Conservation (phyloP, 192 early-diverging fungal species). For the Backusella liffmaniae region DNA sequence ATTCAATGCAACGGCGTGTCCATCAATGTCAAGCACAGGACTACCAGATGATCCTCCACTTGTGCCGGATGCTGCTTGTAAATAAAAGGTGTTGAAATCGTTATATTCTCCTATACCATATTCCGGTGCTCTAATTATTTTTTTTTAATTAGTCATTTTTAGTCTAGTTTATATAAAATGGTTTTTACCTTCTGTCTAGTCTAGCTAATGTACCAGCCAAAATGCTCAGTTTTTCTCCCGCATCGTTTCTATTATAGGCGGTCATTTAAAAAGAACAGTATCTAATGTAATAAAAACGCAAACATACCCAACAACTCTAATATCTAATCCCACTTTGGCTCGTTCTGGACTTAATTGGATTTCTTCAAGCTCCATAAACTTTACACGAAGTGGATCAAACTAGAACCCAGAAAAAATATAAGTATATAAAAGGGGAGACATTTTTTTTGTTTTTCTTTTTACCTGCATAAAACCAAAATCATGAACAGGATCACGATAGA, state of each 20-base stretch:
- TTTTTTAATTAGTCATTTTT: not conserved
- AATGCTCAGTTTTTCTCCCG: constrained; percentile 79
- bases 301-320: constrained; percentile 67
- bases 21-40: constrained; percentile 76
- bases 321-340: constrained; percentile 75
- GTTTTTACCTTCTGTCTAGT: constrained; percentile 56
- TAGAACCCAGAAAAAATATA: not conserved
- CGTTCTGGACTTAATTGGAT: constrained; percentile 67
- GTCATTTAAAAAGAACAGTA: not conserved
- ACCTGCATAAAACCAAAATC: constrained; percentile 77
- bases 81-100: constrained; percentile 83
- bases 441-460: not conserved
- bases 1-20: constrained; percentile 73
- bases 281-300: not conserved
- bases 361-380: constrained; percentile 65
- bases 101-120: constrained; percentile 70
- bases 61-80: constrained; percentile 71
- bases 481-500: constrained; percentile 82
- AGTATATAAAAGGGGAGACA: not conserved
- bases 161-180: not conserved
- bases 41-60: constrained; percentile 78
- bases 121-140: constrained; percentile 55
- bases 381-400: constrained; percentile 67
- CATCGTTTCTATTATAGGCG: constrained; percentile 53
- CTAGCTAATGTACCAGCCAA: constrained; percentile 71